Percentiles rank a stretch among this genome's conserved stretches.
These are phyloP conservation scores for Crithidia acanthocephali DNA, from an alignment of 208 protist genomes.

Conservation along the genomic window DNA sequence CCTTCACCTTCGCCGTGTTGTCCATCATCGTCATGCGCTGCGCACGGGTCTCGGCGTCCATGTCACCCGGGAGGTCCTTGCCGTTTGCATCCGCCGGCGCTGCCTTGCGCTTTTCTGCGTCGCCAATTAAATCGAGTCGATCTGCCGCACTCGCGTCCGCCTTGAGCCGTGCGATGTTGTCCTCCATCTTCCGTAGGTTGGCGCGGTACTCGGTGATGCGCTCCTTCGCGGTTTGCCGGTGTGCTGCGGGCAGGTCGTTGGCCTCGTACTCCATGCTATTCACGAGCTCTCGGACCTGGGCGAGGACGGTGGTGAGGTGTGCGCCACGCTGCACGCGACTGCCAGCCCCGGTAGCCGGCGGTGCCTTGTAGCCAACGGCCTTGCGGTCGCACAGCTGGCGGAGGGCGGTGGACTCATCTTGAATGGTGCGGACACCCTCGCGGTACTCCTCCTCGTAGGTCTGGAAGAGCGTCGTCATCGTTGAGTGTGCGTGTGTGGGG, in stretches of 20 bases:
- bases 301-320: slow-evolving; percentile 35
- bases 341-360: slow-evolving; percentile 53
- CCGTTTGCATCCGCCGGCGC: neutral
- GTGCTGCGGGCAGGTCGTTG: slow-evolving; percentile 51
- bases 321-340: slow-evolving; percentile 56
- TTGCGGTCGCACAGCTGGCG: slow-evolving; percentile 42
- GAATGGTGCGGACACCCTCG: slow-evolving; percentile 48
- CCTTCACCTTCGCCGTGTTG: slow-evolving; percentile 71
- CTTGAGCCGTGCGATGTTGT: slow-evolving; percentile 45
- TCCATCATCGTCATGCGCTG: slow-evolving; percentile 74
- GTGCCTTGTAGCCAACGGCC: slow-evolving; percentile 43
- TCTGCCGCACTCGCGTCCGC: slow-evolving; percentile 56
- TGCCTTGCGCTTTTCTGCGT: slow-evolving; percentile 8
- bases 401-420: slow-evolving; percentile 49
- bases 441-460: slow-evolving; percentile 81
- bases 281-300: slow-evolving; percentile 58
- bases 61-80: slow-evolving; percentile 7
- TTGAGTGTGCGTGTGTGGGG: neutral
- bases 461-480: slow-evolving; percentile 67
- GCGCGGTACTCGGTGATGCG: slow-evolving; percentile 50
- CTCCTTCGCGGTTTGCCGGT: slow-evolving; percentile 48
- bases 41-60: slow-evolving; percentile 54
- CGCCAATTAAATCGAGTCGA: slow-evolving; percentile 55
- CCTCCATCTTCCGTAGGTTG: slow-evolving; percentile 42
- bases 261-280: slow-evolving; percentile 83